Evolutionary conservation across 495 filamentous ascomycete genomes (phyloP).

Genomic region (Penicillium soppii): DNA sequence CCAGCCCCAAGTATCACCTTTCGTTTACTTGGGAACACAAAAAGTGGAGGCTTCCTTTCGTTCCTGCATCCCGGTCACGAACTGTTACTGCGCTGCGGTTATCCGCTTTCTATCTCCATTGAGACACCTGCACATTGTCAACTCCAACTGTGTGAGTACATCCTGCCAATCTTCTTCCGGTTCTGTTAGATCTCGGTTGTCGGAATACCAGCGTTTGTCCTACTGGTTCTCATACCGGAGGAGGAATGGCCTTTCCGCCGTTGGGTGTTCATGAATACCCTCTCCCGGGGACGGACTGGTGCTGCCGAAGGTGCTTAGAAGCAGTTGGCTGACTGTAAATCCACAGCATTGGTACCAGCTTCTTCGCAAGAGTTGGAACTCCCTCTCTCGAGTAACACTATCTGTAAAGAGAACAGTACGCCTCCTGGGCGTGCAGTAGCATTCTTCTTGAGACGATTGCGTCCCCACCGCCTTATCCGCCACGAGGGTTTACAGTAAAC

Average conservation of each 20-base stretch:
- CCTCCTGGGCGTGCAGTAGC: too few species aligned
- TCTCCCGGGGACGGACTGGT: neutral
- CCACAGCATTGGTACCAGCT: neutral
- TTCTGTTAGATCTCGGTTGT: conserved; percentile 23
- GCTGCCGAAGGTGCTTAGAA: neutral
- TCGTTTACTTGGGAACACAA: conserved; percentile 15
- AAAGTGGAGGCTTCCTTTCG: conserved; percentile 16
- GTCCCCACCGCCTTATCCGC: neutral
- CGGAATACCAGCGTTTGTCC: conserved; percentile 9
- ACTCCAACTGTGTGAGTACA: conserved; percentile 14
- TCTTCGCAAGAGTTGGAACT: too few species aligned
- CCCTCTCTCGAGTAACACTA: neutral
- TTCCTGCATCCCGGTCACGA: conserved; percentile 27
- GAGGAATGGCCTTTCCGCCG: conserved; percentile 5
- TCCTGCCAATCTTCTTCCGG: conserved; percentile 6
- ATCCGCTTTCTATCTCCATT: conserved; percentile 7
- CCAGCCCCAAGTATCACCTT: too few species aligned
- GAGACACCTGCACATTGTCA: conserved; percentile 5
- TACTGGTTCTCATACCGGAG: conserved; percentile 18
- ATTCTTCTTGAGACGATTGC: neutral
- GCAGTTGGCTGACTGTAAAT: conserved; percentile 3
- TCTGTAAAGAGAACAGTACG: conserved; percentile 11
- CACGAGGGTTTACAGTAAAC: conserved; percentile 37
- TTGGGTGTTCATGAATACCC: conserved; percentile 10
- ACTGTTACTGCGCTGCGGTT: conserved; percentile 20